Conservation (phyloP, 2,329 filamentous ascomycete genomes). For the Pseudogymnoascus sp. region DNA sequence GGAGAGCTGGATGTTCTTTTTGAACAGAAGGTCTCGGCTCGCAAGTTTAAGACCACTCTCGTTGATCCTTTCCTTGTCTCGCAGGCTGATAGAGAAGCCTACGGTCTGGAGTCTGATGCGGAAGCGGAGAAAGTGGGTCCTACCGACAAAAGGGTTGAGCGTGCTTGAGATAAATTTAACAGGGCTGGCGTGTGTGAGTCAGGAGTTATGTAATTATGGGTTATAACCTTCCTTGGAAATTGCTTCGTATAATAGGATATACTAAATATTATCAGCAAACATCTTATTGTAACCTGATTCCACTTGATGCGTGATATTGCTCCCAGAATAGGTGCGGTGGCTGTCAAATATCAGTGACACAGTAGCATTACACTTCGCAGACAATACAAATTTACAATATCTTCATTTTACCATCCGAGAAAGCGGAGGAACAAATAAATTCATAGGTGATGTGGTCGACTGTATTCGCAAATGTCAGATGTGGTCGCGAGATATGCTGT, state of each 20-base stretch:
- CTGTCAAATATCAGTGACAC: background rate
- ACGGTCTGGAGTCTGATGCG: background rate
- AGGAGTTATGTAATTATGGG: background rate
- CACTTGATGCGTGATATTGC: background rate
- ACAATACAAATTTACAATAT: background rate
- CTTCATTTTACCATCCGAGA: background rate
- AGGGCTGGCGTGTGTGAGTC: background rate
- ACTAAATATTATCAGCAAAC: background rate
- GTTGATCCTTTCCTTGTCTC: constrained; percentile 48
- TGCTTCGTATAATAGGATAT: background rate
- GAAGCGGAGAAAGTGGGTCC: background rate
- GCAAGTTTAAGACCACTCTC: constrained; percentile 40
- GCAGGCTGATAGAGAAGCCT: background rate
- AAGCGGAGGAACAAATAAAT: background rate
- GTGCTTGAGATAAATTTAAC: constrained; percentile 1
- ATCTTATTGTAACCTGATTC: background rate
- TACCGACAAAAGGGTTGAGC: background rate
- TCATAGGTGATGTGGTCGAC: background rate
- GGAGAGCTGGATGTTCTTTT: constrained; percentile 79
- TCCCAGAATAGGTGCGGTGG: background rate
- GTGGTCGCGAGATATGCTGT: background rate
- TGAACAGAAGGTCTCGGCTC: constrained; percentile 48
- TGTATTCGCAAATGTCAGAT: background rate
- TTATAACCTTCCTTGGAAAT: background rate
- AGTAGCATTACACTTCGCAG: background rate